Evolutionary conservation across 371 early-diverging fungal genomes (phyloP).

Genomic region (Zychaea mexicana): DNA sequence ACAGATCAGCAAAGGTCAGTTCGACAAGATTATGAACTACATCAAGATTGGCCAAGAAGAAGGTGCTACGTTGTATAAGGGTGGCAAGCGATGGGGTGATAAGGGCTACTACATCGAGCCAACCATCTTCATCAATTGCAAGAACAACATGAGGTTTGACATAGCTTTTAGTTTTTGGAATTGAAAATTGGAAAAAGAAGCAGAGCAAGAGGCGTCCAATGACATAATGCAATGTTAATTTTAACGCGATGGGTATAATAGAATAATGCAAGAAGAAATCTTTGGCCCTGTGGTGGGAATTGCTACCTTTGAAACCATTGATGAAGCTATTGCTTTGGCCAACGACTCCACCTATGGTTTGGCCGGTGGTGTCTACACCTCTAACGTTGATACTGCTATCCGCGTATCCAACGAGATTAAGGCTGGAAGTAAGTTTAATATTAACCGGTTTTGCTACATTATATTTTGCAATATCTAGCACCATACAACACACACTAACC

Average conservation of each 20-base stretch:
- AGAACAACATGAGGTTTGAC: conserved; percentile 63
- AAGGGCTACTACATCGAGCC: conserved; percentile 83
- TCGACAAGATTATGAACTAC: conserved; percentile 71
- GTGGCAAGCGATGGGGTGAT: conserved; percentile 68
- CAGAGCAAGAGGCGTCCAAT: too few relatives aligned
- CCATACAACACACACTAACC: neutral
- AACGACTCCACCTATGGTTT: conserved; percentile 83
- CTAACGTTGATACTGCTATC: conserved; percentile 65
- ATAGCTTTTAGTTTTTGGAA: too few relatives aligned
- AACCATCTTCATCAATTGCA: conserved; percentile 74
- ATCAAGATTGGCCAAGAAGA: conserved; percentile 62
- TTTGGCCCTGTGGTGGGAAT: conserved; percentile 94
- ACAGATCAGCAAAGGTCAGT: conserved; percentile 76
- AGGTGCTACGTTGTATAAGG: conserved; percentile 65
- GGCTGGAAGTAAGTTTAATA: conserved; percentile 63
- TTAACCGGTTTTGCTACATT: too few relatives aligned
- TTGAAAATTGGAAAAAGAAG: too few relatives aligned
- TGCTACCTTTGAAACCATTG: conserved; percentile 71
- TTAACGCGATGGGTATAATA: too few relatives aligned
- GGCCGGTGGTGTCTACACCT: conserved; percentile 86
- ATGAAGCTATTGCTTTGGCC: conserved; percentile 81
- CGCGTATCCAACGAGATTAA: conserved; percentile 65
- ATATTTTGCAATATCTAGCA: neutral
- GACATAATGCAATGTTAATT: too few relatives aligned
- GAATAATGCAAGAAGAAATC: conserved; percentile 82